A percentile compares a stretch with the other conserved stretches of the same genome.
These are phyloP conservation scores for Leccinum angustisporum DNA, from an alignment of 1,284 basidiomycete species.

Conservation along the genomic window DNA sequence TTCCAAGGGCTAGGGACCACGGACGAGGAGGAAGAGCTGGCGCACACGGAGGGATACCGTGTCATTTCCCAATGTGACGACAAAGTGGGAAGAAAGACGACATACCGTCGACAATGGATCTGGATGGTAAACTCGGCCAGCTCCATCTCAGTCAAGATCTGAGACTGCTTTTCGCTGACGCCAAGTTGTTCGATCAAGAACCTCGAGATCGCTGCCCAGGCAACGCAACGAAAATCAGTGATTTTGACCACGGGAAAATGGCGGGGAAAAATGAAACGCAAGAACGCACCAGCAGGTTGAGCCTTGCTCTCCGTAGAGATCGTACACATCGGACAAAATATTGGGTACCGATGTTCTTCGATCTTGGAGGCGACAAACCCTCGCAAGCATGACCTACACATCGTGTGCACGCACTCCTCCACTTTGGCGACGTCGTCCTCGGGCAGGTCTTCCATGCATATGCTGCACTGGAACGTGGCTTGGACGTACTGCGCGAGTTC, in stretches of 20 bases:
- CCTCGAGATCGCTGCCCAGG: slow-evolving; percentile 42
- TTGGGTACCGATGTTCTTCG: slow-evolving; percentile 54
- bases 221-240: not conserved
- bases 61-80: not conserved
- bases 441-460: slow-evolving; percentile 55
- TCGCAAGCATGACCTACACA: slow-evolving; percentile 56
- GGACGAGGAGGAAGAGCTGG: too few relatives aligned
- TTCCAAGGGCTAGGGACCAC: too few relatives aligned
- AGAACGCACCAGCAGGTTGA: slow-evolving; percentile 41
- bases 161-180: slow-evolving; percentile 46
- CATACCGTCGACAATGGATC: slow-evolving; percentile 37
- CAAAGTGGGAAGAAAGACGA: not conserved
- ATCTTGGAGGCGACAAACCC: slow-evolving; percentile 48
- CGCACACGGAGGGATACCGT: too few relatives aligned
- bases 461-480: slow-evolving; percentile 43
- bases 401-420: slow-evolving; percentile 50
- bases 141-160: slow-evolving; percentile 53
- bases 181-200: slow-evolving; percentile 47
- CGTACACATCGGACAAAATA: slow-evolving; percentile 58
- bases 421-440: slow-evolving; percentile 48
- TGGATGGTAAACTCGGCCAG: slow-evolving; percentile 51
- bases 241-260: not conserved
- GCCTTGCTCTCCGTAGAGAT: slow-evolving; percentile 21
- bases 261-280: not conserved
- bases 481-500: slow-evolving; percentile 38